Conservation (phyloP, 1,284 basidiomycete genomes). For the Wolfiporia cocos region DNA sequence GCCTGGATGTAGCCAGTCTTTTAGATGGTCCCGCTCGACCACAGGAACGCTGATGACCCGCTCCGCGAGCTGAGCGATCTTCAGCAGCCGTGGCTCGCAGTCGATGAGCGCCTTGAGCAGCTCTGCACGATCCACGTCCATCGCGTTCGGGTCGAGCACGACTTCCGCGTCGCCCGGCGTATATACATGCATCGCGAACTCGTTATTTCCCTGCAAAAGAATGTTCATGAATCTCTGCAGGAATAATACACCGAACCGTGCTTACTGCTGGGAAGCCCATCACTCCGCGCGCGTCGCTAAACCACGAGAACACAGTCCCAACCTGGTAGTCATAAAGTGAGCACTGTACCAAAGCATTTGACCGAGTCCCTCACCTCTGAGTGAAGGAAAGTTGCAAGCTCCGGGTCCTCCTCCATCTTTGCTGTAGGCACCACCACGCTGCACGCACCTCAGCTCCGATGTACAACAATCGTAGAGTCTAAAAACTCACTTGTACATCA, state of each 20-base stretch:
- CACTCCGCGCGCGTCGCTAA: constrained; percentile 10
- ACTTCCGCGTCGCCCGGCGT: not conserved
- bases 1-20: constrained; percentile 23
- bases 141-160: not conserved
- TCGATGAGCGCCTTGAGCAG: constrained; percentile 8
- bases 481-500: constrained; percentile 21
- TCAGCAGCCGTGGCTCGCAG: constrained; percentile 13
- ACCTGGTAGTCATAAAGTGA: not conserved
- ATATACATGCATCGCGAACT: constrained; percentile 1
- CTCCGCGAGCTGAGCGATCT: constrained; percentile 11
- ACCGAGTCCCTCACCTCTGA: constrained; percentile 4
- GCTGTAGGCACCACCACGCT: constrained; percentile 15
- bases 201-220: constrained; percentile 1
- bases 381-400: constrained; percentile 8
- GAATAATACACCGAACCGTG: not conserved
- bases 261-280: constrained; percentile 15
- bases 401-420: constrained; percentile 11
- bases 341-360: no score
- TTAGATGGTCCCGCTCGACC: constrained; percentile 13
- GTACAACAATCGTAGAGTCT: not conserved
- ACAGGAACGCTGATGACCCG: constrained; percentile 9
- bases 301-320: constrained; percentile 15
- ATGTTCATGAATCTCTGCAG: not conserved
- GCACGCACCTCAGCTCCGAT: not conserved
- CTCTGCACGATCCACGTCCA: not conserved